phyloP scores from a whole-genome alignment of 2,329 filamentous ascomycete species.

The Lasiodiplodia theobromae region DNA sequence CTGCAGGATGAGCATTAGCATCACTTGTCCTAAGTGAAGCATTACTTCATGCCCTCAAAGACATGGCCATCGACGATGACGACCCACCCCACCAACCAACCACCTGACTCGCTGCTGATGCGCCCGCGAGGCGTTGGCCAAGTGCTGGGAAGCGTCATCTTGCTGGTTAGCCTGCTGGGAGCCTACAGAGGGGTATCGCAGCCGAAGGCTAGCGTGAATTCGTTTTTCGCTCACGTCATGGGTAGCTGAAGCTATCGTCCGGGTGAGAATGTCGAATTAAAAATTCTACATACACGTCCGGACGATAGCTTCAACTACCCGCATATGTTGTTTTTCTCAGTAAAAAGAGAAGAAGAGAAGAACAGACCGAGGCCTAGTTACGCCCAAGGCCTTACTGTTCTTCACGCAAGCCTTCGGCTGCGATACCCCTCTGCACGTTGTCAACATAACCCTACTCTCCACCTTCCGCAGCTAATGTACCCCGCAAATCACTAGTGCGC shows the following conservation, averaged over 20 bases:
- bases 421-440: neutral
- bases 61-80: slow-evolving; percentile 7
- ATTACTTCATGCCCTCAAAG: neutral
- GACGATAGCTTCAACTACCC: too few species aligned
- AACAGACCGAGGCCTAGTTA: too few species aligned
- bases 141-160: slow-evolving; percentile 17
- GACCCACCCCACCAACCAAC: neutral
- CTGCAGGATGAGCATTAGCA: slow-evolving; percentile 3
- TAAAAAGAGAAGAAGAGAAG: too few species aligned
- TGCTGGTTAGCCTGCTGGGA: neutral
- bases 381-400: too few species aligned
- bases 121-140: slow-evolving; percentile 1
- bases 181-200: neutral
- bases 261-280: too few species aligned
- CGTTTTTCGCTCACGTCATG: too few species aligned
- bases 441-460: neutral
- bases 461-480: slow-evolving; percentile 17
- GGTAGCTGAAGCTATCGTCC: too few species aligned
- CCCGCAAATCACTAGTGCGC: slow-evolving; percentile 4
- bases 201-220: too few species aligned
- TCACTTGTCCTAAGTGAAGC: neutral
- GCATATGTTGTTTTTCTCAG: too few species aligned
- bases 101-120: slow-evolving; percentile 10
- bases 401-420: too few species aligned
- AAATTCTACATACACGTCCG: too few species aligned